phyloP scores from a whole-genome alignment of 2,329 filamentous ascomycete species.

The Didymella segeticola region DNA sequence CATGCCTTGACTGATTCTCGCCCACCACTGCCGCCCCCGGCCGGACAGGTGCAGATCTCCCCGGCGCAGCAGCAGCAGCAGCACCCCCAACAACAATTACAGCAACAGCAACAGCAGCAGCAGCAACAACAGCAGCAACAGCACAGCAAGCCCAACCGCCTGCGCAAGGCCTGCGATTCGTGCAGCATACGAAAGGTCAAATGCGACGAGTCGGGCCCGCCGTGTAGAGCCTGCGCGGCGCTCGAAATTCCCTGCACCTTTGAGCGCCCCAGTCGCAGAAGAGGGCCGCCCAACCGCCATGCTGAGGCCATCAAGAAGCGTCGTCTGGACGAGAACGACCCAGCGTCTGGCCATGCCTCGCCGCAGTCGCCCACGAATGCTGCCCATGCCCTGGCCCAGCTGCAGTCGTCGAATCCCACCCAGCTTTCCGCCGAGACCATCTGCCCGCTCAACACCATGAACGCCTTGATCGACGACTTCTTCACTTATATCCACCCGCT shows the following conservation, averaged over 20 bases:
- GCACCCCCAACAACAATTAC: slow-evolving; percentile 4
- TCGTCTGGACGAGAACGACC: slow-evolving; percentile 56
- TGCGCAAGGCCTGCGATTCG: slow-evolving; percentile 52
- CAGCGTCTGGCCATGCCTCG: slow-evolving; percentile 48
- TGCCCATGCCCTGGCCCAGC: slow-evolving; percentile 59
- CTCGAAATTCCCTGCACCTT: slow-evolving; percentile 73
- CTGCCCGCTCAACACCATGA: slow-evolving; percentile 71
- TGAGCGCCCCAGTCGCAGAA: slow-evolving; percentile 66
- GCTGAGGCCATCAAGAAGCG: slow-evolving; percentile 71
- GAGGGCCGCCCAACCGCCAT: slow-evolving; percentile 71
- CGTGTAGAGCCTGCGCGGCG: slow-evolving; percentile 69
- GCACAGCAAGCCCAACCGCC: slow-evolving; percentile 44
- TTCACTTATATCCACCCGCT: slow-evolving; percentile 83
- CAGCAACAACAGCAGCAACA: slow-evolving; percentile 24
- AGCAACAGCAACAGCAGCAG: slow-evolving; percentile 17
- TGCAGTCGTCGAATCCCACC: slow-evolving; percentile 54
- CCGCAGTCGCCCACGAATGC: slow-evolving; percentile 61
- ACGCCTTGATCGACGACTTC: slow-evolving; percentile 78
- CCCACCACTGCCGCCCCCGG: slow-evolving; percentile 22
- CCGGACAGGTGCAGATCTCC: slow-evolving; percentile 14
- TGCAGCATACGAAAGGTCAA: slow-evolving; percentile 54
- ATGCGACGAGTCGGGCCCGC: slow-evolving; percentile 71
- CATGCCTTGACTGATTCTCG: slow-evolving; percentile 41
- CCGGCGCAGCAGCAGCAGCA: slow-evolving; percentile 9
- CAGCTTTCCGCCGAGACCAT: slow-evolving; percentile 70